Conservation (phyloP, 2,329 filamentous ascomycete genomes). For the Dactylellina sp. region DNA sequence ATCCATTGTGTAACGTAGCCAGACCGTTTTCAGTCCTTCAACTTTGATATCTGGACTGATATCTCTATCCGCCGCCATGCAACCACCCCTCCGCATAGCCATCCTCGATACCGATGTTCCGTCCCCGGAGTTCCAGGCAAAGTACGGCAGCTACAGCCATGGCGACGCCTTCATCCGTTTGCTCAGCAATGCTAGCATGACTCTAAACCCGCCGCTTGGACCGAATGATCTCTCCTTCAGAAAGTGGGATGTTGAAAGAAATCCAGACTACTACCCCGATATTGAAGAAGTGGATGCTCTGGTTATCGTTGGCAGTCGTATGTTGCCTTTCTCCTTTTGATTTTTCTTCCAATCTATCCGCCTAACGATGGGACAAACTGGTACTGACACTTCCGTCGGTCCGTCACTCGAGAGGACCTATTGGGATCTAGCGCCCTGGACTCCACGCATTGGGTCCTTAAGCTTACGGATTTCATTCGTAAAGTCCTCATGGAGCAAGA, state of each 20-base stretch:
- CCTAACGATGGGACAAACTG: background rate
- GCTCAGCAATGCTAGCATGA: slow-evolving; percentile 69
- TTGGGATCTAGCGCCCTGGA: slow-evolving; percentile 73
- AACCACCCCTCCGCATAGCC: slow-evolving; percentile 77
- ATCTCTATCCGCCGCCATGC: slow-evolving; percentile 25
- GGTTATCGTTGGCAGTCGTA: slow-evolving; percentile 79
- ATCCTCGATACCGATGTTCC: slow-evolving; percentile 90
- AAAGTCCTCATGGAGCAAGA: slow-evolving; percentile 71
- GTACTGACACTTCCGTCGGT: slow-evolving; percentile 28
- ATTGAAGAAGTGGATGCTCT: slow-evolving; percentile 83
- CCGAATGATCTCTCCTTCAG: slow-evolving; percentile 66
- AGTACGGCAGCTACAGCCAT: slow-evolving; percentile 81
- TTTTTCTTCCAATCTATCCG: slow-evolving; percentile 10
- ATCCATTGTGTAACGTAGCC: background rate
- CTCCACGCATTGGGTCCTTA: slow-evolving; percentile 79
- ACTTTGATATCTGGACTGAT: background rate
- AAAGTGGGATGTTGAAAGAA: slow-evolving; percentile 76
- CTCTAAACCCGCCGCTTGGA: slow-evolving; percentile 65
- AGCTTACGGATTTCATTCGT: slow-evolving; percentile 76
- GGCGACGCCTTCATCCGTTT: slow-evolving; percentile 76
- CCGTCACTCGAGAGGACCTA: slow-evolving; percentile 28
- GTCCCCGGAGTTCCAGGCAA: slow-evolving; percentile 71
- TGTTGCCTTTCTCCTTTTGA: slow-evolving; percentile 58
- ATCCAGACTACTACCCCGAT: slow-evolving; percentile 75
- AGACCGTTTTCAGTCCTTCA: no score